These are phyloP conservation scores for Lathyrus aphaca DNA, from an alignment of 306 rosid species.

Conservation along the genomic window DNA sequence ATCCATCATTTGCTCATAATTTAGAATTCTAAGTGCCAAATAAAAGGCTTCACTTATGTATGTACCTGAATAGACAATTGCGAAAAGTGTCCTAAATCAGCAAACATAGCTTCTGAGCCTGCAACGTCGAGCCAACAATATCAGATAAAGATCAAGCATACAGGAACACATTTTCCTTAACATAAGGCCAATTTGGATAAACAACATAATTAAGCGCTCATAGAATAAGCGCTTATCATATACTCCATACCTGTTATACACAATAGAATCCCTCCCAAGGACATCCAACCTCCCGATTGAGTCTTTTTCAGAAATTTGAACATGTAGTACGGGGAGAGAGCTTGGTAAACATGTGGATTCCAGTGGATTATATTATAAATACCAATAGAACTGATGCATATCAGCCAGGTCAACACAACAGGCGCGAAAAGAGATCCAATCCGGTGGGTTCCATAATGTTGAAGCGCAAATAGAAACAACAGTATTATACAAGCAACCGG, in stretches of 20 bases:
- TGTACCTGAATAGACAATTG: slow-evolving; percentile 69
- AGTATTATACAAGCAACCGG: slow-evolving; percentile 87
- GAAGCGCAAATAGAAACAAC: slow-evolving; percentile 77
- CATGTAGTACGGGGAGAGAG: slow-evolving; percentile 95
- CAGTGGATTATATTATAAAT: slow-evolving; percentile 78
- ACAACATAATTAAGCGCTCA: not conserved
- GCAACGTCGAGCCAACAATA: slow-evolving; percentile 36
- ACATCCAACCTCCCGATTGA: slow-evolving; percentile 89
- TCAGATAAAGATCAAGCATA: slow-evolving; percentile 37
- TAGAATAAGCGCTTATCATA: not conserved
- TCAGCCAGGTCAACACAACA: slow-evolving; percentile 81
- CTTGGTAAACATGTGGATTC: slow-evolving; percentile 89
- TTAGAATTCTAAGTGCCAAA: not conserved
- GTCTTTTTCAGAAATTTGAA: slow-evolving; percentile 84
- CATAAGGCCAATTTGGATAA: not conserved
- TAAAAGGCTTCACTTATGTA: slow-evolving; percentile 23
- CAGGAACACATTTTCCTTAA: slow-evolving; percentile 21
- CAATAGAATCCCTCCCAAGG: slow-evolving; percentile 84
- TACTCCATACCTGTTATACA: slow-evolving; percentile 84
- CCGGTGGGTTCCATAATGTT: slow-evolving; percentile 93
- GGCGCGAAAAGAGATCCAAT: slow-evolving; percentile 90
- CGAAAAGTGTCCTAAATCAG: slow-evolving; percentile 93
- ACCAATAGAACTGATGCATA: slow-evolving; percentile 91
- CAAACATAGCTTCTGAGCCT: slow-evolving; percentile 99
- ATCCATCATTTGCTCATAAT: not conserved